Evolutionary conservation across 495 filamentous ascomycete genomes (phyloP), one percentile per base, ranked within the genome.

Genomic region (Aspergillus asperescens): DNA sequence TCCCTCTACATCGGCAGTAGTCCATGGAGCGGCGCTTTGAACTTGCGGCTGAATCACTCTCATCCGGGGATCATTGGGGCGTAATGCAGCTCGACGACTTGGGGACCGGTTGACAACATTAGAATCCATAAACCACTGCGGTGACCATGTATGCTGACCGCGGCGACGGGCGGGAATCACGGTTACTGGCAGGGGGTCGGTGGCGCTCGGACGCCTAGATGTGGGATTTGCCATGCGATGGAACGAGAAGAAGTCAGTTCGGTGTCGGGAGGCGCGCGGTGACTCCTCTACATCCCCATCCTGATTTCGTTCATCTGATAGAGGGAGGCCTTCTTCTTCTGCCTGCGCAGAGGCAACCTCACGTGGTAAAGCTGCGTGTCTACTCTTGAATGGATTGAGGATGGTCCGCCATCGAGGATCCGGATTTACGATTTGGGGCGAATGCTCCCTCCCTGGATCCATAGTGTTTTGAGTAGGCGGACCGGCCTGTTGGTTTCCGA

Each of bases 101-200:
- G 57, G 50, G 1, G 59, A 45, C 20, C 52, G 50, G 32, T 61
- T 53, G 6, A 51, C 37, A 19, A 56, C 48, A 31, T 48, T 58
- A 16, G 56, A 43, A 40, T 57, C 49, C 16, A 59, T 62, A 27
- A 61, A 63, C 52, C 56, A 56, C 31, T 71, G 62, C 15, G 69
- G 73, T 24, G 65, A 73, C 74, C 72, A 76, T 18, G 69, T 70
- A 12, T 74, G 66, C 34, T 74, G 72, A 20, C 67, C 67, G 10
- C 82, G 73, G 4, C 79, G 78, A 38, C 82, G 81, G 3, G 86
- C 83, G 0, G 85, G 86, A 40, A 89, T 86, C 22, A 87, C 72
- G 7, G 82, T 87, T 19, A 88, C 75, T 1, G 83, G 82, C 7
- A 86, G 58, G 6, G 63, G 65, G 1, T 70, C 63, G 29, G 67